Evolutionary conservation across 2,329 filamentous ascomycete genomes (phyloP).

Genomic region (Alternaria arborescens): DNA sequence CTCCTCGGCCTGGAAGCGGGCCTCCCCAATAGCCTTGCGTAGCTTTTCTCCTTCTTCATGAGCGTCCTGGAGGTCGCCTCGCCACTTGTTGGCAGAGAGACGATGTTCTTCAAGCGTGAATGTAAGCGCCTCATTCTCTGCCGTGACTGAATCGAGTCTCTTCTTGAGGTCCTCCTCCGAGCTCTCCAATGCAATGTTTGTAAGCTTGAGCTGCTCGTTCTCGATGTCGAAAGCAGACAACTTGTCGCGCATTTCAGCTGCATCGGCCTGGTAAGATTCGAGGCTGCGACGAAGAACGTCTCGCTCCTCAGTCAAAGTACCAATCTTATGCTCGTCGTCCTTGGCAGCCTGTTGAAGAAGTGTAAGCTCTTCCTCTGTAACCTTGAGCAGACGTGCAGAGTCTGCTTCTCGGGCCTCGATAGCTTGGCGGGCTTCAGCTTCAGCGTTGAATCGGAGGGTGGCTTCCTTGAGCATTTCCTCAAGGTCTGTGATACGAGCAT

Average conservation of each 20-base stretch:
- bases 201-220: conserved; percentile 65
- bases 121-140: conserved; percentile 68
- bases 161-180: conserved; percentile 59
- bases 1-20: conserved; percentile 83
- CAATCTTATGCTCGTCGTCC: conserved; percentile 55
- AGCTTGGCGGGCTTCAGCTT: conserved; percentile 53
- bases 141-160: conserved; percentile 62
- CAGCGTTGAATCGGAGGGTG: conserved; percentile 48
- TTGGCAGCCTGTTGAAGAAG: conserved; percentile 54
- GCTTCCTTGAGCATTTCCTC: conserved; percentile 48
- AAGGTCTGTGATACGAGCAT: conserved; percentile 47
- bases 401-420: conserved; percentile 57
- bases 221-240: conserved; percentile 63
- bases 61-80: conserved; percentile 65
- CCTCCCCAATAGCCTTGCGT: conserved; percentile 74
- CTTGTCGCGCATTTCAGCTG: conserved; percentile 60
- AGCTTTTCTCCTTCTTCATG: conserved; percentile 69
- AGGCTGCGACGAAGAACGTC: conserved; percentile 52
- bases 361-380: conserved; percentile 60
- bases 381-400: conserved; percentile 54
- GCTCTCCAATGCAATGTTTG: conserved; percentile 40
- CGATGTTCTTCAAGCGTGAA: conserved; percentile 72
- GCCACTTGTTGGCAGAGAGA: conserved; percentile 66
- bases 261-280: conserved; percentile 45
- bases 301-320: conserved; percentile 54